phyloP scores from a whole-genome alignment of 345 rosid species.

The Citrus inodora region DNA sequence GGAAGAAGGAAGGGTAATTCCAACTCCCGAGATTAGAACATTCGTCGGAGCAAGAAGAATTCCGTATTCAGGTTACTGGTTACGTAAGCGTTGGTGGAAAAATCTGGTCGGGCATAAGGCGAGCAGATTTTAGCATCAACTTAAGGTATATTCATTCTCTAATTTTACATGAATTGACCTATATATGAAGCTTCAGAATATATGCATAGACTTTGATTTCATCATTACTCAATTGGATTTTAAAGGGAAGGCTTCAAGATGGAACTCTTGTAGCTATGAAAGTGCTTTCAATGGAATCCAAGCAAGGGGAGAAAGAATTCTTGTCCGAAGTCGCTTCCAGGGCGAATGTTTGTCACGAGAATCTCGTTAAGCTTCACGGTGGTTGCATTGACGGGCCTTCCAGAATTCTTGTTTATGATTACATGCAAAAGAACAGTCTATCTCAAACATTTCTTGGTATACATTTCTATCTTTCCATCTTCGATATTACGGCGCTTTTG shows the following conservation, averaged over 20 bases:
- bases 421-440: constrained; percentile 32
- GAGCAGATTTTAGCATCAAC: too few species aligned
- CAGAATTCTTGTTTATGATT: constrained; percentile 37
- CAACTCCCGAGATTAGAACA: too few species aligned
- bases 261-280: constrained; percentile 36
- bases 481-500: not conserved
- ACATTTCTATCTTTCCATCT: too few species aligned
- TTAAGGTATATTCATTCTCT: constrained; percentile 4
- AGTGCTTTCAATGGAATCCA: constrained; percentile 35
- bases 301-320: constrained; percentile 41
- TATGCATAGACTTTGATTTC: not conserved
- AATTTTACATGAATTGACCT: too few species aligned
- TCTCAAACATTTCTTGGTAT: constrained; percentile 26
- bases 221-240: not conserved
- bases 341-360: constrained; percentile 27
- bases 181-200: too few species aligned
- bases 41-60: too few species aligned
- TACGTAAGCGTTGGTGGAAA: too few species aligned
- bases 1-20: too few species aligned
- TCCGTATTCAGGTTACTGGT: too few species aligned
- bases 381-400: constrained; percentile 35
- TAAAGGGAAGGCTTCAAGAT: constrained; percentile 36
- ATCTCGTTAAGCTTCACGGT: constrained; percentile 36
- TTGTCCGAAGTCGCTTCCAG: constrained; percentile 34
- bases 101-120: too few species aligned